Evolutionary conservation across 1,139 yeast genomes (phyloP).

Genomic region (Sugiyamaella neomexicana): DNA sequence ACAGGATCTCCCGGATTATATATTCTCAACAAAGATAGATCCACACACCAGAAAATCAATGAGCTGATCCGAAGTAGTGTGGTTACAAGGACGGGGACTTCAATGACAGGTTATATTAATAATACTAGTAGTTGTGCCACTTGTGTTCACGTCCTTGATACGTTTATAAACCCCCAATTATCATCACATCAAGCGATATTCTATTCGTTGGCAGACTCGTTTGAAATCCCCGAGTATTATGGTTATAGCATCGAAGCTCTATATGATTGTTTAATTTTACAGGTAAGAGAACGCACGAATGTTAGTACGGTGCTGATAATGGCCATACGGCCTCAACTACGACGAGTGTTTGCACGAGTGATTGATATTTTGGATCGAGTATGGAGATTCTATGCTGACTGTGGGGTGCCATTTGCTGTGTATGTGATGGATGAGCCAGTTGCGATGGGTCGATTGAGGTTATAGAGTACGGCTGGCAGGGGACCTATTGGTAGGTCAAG

Average conservation of each 20-base stretch:
- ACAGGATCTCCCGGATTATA: not conserved
- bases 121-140: not conserved
- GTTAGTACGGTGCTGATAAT: conserved; percentile 17
- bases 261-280: conserved; percentile 25
- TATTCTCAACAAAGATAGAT: conserved; percentile 12
- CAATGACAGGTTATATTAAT: conserved; percentile 3
- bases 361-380: conserved; percentile 18
- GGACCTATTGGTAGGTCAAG: too few species aligned
- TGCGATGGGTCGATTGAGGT: conserved; percentile 3
- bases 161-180: conserved; percentile 10
- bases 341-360: conserved; percentile 8
- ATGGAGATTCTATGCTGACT: conserved; percentile 12
- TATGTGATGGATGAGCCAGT: conserved; percentile 16
- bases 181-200: conserved; percentile 18
- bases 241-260: conserved; percentile 26
- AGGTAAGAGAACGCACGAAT: conserved; percentile 6
- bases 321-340: conserved; percentile 10
- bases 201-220: conserved; percentile 23
- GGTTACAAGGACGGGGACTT: not conserved
- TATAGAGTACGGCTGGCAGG: too few species aligned
- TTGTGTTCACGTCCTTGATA: conserved; percentile 18
- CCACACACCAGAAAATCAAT: not conserved
- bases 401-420: conserved; percentile 17
- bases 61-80: not conserved
- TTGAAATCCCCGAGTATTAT: conserved; percentile 27